phyloP scores from a whole-genome alignment of 495 filamentous ascomycete species.

The Cercophora scortea region DNA sequence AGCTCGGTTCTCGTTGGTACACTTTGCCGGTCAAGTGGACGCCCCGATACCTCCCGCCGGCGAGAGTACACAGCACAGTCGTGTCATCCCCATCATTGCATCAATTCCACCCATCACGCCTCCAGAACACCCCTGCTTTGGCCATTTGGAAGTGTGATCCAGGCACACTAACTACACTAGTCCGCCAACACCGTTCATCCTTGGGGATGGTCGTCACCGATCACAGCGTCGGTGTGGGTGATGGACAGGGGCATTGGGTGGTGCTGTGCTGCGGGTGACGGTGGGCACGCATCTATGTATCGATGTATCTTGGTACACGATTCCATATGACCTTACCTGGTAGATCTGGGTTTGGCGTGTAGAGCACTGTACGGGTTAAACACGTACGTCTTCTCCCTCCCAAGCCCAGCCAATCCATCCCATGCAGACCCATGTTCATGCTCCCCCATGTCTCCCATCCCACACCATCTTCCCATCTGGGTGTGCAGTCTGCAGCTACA shows the following conservation, averaged over 20 bases:
- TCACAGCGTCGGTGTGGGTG: conserved; percentile 15
- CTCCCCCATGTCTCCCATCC: too few species aligned
- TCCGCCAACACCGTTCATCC: conserved; percentile 20
- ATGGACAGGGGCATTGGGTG: not conserved
- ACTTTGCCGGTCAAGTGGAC: conserved; percentile 4
- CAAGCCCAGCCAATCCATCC: not conserved
- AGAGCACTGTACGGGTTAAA: too few species aligned
- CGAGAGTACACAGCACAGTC: conserved; percentile 20
- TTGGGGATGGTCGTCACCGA: conserved; percentile 18
- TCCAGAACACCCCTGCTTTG: conserved; percentile 8
- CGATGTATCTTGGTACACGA: too few species aligned
- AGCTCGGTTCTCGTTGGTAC: conserved; percentile 1
- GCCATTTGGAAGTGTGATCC: too few species aligned
- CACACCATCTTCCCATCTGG: conserved; percentile 10
- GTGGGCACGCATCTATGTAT: too few species aligned
- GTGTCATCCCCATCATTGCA: conserved; percentile 1
- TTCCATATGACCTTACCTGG: too few species aligned
- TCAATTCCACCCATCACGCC: conserved; percentile 1
- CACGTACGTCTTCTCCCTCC: too few species aligned
- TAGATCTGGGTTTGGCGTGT: too few species aligned
- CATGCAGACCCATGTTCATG: conserved; percentile 10
- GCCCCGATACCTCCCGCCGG: conserved; percentile 15
- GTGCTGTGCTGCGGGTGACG: conserved; percentile 1
- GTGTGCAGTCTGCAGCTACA: conserved; percentile 14
- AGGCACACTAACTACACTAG: too few species aligned